phyloP scores from a whole-genome alignment of 1,139 yeast species.

The Spencermartinsiella ligniputridi region DNA sequence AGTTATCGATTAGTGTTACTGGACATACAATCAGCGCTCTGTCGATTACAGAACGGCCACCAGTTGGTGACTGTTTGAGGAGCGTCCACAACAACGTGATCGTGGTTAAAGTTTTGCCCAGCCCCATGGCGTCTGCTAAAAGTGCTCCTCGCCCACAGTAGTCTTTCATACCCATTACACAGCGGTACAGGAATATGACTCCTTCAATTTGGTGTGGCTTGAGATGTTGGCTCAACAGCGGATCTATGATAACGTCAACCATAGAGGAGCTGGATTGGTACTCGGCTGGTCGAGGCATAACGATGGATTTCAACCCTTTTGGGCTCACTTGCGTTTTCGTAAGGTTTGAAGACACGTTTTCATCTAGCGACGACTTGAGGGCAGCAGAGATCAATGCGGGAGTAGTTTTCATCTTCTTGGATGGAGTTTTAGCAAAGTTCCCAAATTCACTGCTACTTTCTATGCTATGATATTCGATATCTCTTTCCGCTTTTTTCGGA shows the following conservation, averaged over 20 bases:
- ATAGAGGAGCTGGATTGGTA: slow-evolving; percentile 14
- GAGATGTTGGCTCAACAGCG: slow-evolving; percentile 48
- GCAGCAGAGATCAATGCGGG: not conserved
- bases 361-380: not conserved
- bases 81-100: slow-evolving; percentile 82
- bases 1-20: slow-evolving; percentile 79
- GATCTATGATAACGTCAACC: slow-evolving; percentile 68
- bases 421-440: not conserved
- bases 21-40: slow-evolving; percentile 86
- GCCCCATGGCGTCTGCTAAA: slow-evolving; percentile 95
- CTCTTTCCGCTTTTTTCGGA: not conserved
- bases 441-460: not conserved
- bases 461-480: no score
- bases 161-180: slow-evolving; percentile 63
- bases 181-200: slow-evolving; percentile 71
- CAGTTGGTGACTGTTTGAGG: slow-evolving; percentile 63
- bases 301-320: slow-evolving; percentile 24
- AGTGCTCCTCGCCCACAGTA: slow-evolving; percentile 67
- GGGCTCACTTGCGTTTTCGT: not conserved
- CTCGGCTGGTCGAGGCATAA: slow-evolving; percentile 40
- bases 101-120: slow-evolving; percentile 89
- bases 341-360: not conserved
- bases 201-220: slow-evolving; percentile 89
- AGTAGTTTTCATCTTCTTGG: not conserved
- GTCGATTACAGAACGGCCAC: slow-evolving; percentile 40